A percentile compares a stretch with the other conserved stretches of the same genome.
phyloP scores from a whole-genome alignment of 2,329 filamentous ascomycete species.

The Phoma sp. region DNA sequence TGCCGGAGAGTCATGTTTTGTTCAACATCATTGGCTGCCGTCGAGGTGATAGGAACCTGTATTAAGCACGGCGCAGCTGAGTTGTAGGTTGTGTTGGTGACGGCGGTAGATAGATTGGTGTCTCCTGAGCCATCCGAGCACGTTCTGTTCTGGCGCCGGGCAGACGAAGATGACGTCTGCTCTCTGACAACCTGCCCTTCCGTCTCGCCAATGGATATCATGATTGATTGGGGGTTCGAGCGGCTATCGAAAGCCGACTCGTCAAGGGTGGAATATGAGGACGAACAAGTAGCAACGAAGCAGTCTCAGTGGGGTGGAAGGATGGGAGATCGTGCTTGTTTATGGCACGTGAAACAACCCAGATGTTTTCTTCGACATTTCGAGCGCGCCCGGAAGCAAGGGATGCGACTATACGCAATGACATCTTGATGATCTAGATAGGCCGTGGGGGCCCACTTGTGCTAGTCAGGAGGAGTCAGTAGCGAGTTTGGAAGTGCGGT shows the following conservation, averaged over 20 bases:
- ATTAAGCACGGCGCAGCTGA: slow-evolving; percentile 6
- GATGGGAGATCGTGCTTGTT: neutral
- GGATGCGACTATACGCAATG: neutral
- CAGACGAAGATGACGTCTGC: neutral
- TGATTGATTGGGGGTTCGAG: neutral
- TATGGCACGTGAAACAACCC: slow-evolving; percentile 3
- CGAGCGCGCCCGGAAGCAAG: neutral
- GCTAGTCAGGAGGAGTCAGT: neutral
- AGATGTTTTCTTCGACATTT: neutral
- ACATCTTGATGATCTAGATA: neutral
- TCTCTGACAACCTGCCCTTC: neutral
- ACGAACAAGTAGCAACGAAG: neutral
- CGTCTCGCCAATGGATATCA: neutral
- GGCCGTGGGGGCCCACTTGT: neutral
- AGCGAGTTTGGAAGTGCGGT: neutral
- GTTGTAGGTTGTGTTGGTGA: neutral
- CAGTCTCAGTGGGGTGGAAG: neutral
- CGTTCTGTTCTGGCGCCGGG: neutral
- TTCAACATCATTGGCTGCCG: slow-evolving; percentile 7
- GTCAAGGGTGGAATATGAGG: too few species aligned
- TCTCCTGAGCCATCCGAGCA: neutral
- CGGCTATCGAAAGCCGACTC: neutral
- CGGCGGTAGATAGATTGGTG: neutral
- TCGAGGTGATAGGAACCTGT: neutral
- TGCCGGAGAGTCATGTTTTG: slow-evolving; percentile 61